Percentiles rank a stretch among this genome's conserved stretches.
phyloP scores from a whole-genome alignment of 2,329 filamentous ascomycete species.

The Botrytis deweyae region DNA sequence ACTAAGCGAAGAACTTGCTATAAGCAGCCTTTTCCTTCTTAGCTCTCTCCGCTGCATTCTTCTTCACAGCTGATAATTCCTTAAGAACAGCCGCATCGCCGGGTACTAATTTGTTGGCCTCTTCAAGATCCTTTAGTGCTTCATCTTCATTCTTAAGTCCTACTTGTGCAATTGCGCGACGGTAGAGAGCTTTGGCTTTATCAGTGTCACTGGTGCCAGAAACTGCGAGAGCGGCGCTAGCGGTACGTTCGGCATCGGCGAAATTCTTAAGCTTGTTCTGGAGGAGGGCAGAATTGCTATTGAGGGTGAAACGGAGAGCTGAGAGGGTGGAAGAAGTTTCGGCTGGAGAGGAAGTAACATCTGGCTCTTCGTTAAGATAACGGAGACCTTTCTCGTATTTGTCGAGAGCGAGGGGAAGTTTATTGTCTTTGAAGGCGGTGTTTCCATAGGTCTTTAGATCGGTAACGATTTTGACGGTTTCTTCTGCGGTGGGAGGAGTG shows the following conservation, averaged over 20 bases:
- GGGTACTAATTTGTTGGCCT: constrained; percentile 73
- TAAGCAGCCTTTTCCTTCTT: constrained; percentile 92
- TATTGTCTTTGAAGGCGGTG: constrained; percentile 79
- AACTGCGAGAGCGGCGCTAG: constrained; percentile 70
- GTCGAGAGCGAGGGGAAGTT: constrained; percentile 68
- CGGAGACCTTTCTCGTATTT: constrained; percentile 95
- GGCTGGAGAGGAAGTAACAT: constrained; percentile 67
- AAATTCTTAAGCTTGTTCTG: constrained; percentile 76
- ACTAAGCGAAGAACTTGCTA: constrained; percentile 75
- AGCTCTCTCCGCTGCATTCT: constrained; percentile 66
- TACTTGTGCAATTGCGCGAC: constrained; percentile 73
- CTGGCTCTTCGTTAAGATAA: constrained; percentile 83
- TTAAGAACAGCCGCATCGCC: constrained; percentile 71
- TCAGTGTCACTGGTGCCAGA: constrained; percentile 68
- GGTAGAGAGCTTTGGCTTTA: constrained; percentile 84
- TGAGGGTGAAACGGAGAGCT: constrained; percentile 76
- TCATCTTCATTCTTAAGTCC: constrained; percentile 81
- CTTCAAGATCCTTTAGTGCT: constrained; percentile 71
- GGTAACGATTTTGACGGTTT: constrained; percentile 74
- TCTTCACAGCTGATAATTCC: constrained; percentile 78
- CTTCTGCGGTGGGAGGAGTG: constrained; percentile 58
- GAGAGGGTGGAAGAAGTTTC: constrained; percentile 67
- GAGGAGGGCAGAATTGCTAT: constrained; percentile 85
- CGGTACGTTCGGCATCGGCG: constrained; percentile 67
- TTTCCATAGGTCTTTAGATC: constrained; percentile 93